These are phyloP conservation scores for Nicotiana tabacum DNA, from an alignment of 257 asterid species.

Conservation along the genomic window DNA sequence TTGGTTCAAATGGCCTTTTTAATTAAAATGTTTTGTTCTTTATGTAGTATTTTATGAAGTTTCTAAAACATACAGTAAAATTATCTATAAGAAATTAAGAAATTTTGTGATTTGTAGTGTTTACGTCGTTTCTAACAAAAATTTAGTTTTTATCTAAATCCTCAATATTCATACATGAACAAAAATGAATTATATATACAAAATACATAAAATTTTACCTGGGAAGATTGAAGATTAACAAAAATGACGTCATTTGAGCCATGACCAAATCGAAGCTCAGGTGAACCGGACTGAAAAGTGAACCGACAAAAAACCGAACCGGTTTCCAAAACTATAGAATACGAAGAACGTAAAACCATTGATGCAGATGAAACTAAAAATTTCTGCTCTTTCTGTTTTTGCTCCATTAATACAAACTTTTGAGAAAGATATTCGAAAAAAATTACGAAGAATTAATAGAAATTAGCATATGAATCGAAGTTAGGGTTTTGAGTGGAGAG, in stretches of 20 bases:
- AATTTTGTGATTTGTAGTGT: background rate
- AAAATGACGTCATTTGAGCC: constrained; percentile 40
- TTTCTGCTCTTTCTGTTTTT: constrained; percentile 44
- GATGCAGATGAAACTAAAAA: constrained; percentile 66
- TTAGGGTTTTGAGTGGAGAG: background rate
- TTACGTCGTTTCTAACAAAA: background rate
- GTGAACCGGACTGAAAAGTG: constrained; percentile 35
- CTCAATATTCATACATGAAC: background rate
- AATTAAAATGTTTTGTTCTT: background rate
- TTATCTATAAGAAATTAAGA: no score
- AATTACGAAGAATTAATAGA: background rate
- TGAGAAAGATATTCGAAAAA: background rate
- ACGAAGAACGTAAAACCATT: constrained; percentile 61
- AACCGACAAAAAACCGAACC: constrained; percentile 65
- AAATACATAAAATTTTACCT: constrained; percentile 26
- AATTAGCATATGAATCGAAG: background rate
- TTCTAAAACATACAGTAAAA: background rate
- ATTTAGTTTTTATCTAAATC: background rate
- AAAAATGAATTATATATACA: background rate
- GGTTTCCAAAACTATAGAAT: constrained; percentile 23
- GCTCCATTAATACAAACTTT: constrained; percentile 26
- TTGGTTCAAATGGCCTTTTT: background rate
- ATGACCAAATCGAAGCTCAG: constrained; percentile 43
- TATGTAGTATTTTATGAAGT: background rate
- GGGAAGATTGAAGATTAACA: constrained; percentile 53